Evolutionary conservation across 2,329 filamentous ascomycete species (phyloP).

Genomic region (Cytospora leucostoma): DNA sequence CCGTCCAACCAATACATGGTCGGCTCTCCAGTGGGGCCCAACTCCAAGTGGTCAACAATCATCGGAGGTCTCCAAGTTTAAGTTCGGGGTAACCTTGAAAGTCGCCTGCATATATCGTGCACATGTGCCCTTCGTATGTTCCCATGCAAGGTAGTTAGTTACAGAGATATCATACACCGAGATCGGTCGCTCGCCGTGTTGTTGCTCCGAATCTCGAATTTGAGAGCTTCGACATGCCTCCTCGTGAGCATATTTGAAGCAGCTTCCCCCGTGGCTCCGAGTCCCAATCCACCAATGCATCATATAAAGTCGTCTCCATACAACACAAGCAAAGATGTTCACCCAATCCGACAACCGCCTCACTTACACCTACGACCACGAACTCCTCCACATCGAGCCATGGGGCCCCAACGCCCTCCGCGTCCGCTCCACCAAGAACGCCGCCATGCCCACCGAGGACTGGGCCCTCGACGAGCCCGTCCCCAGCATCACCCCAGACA

Average conservation of each 20-base stretch:
- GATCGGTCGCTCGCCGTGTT: conserved; percentile 18
- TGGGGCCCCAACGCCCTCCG: conserved; percentile 52
- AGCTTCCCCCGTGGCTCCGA: not conserved
- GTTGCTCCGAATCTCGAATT: conserved; percentile 20
- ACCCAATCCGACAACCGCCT: conserved; percentile 26
- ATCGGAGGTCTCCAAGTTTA: not conserved
- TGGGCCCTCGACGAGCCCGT: conserved; percentile 43
- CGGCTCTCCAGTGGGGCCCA: no score
- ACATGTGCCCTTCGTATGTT: no score
- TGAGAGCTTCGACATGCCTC: not conserved
- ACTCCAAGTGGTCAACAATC: not conserved
- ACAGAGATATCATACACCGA: not conserved
- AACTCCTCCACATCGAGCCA: conserved; percentile 49
- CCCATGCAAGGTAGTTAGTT: no score
- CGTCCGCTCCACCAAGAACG: conserved; percentile 47
- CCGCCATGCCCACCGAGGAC: conserved; percentile 39
- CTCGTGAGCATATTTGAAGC: not conserved
- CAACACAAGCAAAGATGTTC: conserved; percentile 22
- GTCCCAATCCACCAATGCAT: not conserved
- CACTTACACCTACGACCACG: conserved; percentile 43
- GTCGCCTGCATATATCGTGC: conserved; percentile 3
- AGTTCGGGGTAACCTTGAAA: not conserved
- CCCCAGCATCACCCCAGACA: conserved; percentile 25
- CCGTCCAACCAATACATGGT: no score
- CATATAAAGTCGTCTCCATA: not conserved